Base-by-base conservation (phyloP, 108 stramenopile species). In the Skeletonema tropicum region DNA sequence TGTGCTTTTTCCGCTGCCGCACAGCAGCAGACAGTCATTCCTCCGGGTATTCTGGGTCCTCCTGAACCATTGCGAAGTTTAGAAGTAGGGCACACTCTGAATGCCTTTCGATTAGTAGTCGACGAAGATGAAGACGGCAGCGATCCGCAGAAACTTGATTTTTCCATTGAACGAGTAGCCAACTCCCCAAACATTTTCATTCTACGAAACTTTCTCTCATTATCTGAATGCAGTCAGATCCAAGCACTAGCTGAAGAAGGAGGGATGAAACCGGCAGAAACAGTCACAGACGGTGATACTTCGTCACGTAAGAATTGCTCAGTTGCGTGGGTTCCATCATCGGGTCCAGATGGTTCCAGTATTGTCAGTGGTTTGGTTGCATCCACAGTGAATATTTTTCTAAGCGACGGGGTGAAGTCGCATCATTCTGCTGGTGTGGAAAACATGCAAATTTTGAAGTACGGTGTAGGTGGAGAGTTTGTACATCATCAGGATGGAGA, bases 401-500 rank as follows among this genome's bases (percentile, higher is more conserved):
- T 78, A 32, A 65, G 77, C 1, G 6, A 48, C 6, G 30, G 15
- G 1, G 38, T 75, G 21, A n/a, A 38, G 32, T 52, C 75, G 14
- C 48, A 74, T 46, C 60, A 73, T 5, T 30, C 60, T 15, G 64
- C 64, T 39, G 73, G 77, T 11, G 79, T 76, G 3, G 87, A 88
- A 71, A 65, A 79, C 55, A 32, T 89, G 71, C 88, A 89, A 76
- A 71, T 87, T 6, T 46, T 87, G 19, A 46, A 78, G n/a, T 88
- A 90, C 71, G 85, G 66, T 4, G 23, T 39, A 1, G 76, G 79
- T 8, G 89, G 89, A 21, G 83, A 79, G 46, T 90, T 77, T 60
- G 62, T 83, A 35, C 66, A 76, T 64, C 89, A 90, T 68, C 87
- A 88, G 31, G 89, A 90, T 68, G 82, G 74, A 0, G 52, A 71